These are phyloP conservation scores for Pistacia integerrima DNA, from an alignment of 345 rosid species.

Conservation along the genomic window DNA sequence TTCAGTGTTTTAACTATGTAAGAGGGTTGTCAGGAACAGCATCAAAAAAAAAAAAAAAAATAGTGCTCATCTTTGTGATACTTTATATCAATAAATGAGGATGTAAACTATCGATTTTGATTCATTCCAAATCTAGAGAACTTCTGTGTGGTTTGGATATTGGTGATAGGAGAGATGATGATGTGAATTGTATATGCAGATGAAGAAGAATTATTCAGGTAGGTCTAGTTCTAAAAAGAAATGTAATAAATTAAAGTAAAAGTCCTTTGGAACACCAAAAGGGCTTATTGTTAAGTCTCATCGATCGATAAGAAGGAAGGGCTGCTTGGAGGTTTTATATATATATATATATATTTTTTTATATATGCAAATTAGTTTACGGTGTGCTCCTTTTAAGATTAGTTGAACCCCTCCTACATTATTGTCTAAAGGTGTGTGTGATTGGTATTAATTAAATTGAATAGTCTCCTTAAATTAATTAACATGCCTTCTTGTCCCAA, in stretches of 20 bases:
- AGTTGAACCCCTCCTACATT: constrained; percentile 37
- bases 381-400: constrained; percentile 32
- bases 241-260: not conserved
- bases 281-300: not conserved
- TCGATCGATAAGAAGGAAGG: not conserved
- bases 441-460: constrained; percentile 7
- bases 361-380: not conserved
- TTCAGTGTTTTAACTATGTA: too few relatives aligned
- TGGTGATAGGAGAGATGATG: not conserved
- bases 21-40: too few relatives aligned
- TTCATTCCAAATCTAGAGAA: not conserved
- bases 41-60: too few relatives aligned
- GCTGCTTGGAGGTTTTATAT: not conserved
- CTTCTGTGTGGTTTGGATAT: not conserved
- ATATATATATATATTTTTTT: too few relatives aligned
- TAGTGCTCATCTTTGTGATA: too few relatives aligned
- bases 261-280: constrained; percentile 10
- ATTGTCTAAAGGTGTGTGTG: constrained; percentile 19
- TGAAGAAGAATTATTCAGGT: constrained; percentile 14
- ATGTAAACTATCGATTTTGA: too few relatives aligned
- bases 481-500: constrained; percentile 40
- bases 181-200: not conserved
- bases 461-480: constrained; percentile 24
- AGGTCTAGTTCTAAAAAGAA: constrained; percentile 7
- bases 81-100: too few relatives aligned